These are phyloP conservation scores for Nothophytophthora sp. DNA, from an alignment of 352 stramenopile genomes.

Conservation along the genomic window DNA sequence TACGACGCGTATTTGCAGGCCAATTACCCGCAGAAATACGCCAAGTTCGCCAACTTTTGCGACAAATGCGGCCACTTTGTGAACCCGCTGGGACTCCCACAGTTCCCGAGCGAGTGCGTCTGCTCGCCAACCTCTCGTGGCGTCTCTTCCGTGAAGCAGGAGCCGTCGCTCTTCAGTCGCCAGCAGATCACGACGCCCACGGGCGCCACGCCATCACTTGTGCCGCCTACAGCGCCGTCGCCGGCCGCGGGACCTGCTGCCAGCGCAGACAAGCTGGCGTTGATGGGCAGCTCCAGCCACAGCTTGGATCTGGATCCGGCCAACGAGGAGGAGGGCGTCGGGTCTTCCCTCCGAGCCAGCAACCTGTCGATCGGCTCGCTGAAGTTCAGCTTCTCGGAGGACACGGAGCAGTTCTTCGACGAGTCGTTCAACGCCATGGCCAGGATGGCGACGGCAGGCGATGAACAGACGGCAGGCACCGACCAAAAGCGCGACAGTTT, in stretches of 20 bases:
- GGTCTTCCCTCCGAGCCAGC: conserved; percentile 45
- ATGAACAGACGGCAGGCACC: too few species aligned
- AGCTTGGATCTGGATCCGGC: conserved; percentile 37
- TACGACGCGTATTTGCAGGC: conserved; percentile 86
- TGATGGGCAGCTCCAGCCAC: conserved; percentile 29
- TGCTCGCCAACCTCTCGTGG: conserved; percentile 50
- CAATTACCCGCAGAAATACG: conserved; percentile 82
- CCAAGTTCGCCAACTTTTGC: conserved; percentile 89
- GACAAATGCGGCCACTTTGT: conserved; percentile 78
- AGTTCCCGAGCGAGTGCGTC: conserved; percentile 75
- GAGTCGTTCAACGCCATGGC: conserved; percentile 50
- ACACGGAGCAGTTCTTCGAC: conserved; percentile 67
- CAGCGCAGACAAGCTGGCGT: neutral
- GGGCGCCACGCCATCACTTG: conserved; percentile 17
- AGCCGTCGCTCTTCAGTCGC: conserved; percentile 16
- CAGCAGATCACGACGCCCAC: conserved; percentile 37
- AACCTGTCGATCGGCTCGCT: conserved; percentile 73
- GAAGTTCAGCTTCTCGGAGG: conserved; percentile 73
- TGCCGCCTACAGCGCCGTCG: conserved; percentile 33
- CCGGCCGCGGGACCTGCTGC: conserved; percentile 21
- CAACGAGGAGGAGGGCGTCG: conserved; percentile 31
- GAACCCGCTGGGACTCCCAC: conserved; percentile 73
- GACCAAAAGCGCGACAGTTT: conserved; percentile 64
- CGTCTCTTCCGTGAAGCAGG: too few species aligned
- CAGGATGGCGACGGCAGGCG: conserved; percentile 47